Evolutionary conservation across 2,329 filamentous ascomycete genomes (phyloP).

Genomic region (Colletotrichum nymphaeae): DNA sequence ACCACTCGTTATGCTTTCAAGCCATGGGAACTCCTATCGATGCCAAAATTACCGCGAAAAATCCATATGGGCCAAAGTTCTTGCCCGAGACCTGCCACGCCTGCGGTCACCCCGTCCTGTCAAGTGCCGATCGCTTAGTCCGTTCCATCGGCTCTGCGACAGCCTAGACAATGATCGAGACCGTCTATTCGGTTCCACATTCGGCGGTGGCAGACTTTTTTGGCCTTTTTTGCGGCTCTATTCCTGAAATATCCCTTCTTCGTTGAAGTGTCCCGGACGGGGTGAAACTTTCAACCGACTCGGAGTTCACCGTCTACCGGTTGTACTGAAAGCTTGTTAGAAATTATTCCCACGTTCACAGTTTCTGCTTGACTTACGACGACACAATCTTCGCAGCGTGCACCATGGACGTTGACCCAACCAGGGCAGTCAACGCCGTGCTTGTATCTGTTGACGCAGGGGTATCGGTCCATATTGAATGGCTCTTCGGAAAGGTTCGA

Average conservation of each 20-base stretch:
- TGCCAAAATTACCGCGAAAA: neutral
- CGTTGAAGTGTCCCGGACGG: neutral
- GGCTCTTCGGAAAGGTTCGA: neutral
- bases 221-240: neutral
- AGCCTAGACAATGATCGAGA: neutral
- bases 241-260: neutral
- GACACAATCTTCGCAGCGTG: constrained; percentile 30
- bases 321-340: constrained; percentile 23
- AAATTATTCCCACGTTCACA: too few relatives aligned
- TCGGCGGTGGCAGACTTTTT: neutral
- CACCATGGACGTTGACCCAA: constrained; percentile 26
- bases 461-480: constrained; percentile 27
- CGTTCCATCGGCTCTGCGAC: neutral
- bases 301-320: constrained; percentile 3
- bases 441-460: constrained; percentile 33
- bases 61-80: neutral
- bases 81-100: neutral
- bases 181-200: neutral
- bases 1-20: neutral
- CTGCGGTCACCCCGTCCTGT: neutral
- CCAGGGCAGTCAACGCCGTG: constrained; percentile 32
- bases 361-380: constrained; percentile 5
- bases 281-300: neutral
- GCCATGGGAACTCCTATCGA: neutral
- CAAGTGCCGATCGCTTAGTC: neutral